Evolutionary conservation across 2,329 filamentous ascomycete genomes (phyloP).

Genomic region (Scolecobasidium constrictum): DNA sequence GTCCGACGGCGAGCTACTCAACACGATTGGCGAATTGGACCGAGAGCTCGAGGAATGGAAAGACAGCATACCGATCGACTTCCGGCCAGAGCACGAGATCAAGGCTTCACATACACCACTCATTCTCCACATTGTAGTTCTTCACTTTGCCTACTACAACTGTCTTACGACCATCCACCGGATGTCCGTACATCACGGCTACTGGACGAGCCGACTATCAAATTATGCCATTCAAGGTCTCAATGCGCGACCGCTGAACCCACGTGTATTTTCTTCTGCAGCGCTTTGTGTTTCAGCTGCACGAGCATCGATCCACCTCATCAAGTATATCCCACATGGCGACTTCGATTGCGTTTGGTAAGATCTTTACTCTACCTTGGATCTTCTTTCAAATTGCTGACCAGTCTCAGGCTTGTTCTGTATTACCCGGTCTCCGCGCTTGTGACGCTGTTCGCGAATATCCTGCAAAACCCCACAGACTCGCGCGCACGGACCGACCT

Average conservation of each 20-base stretch:
- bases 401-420: slow-evolving; percentile 57
- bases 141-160: slow-evolving; percentile 97
- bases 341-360: slow-evolving; percentile 94
- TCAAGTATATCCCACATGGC: slow-evolving; percentile 93
- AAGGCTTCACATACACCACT: slow-evolving; percentile 83
- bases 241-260: slow-evolving; percentile 83
- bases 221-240: slow-evolving; percentile 92
- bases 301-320: slow-evolving; percentile 79
- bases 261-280: slow-evolving; percentile 86
- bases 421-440: slow-evolving; percentile 95
- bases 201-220: slow-evolving; percentile 91
- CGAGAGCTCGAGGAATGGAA: slow-evolving; percentile 83
- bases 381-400: slow-evolving; percentile 19
- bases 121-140: slow-evolving; percentile 86
- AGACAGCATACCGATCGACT: slow-evolving; percentile 87
- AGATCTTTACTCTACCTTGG: slow-evolving; percentile 21
- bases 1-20: slow-evolving; percentile 82
- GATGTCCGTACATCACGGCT: slow-evolving; percentile 96
- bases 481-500: slow-evolving; percentile 79
- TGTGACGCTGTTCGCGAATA: slow-evolving; percentile 92
- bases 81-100: slow-evolving; percentile 95
- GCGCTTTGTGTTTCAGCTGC: slow-evolving; percentile 88
- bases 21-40: slow-evolving; percentile 92
- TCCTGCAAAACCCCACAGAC: slow-evolving; percentile 89
- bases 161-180: slow-evolving; percentile 95